These are phyloP conservation scores for Dacryopinax spathularia DNA, from an alignment of 768 basidiomycete genomes.

Conservation along the genomic window DNA sequence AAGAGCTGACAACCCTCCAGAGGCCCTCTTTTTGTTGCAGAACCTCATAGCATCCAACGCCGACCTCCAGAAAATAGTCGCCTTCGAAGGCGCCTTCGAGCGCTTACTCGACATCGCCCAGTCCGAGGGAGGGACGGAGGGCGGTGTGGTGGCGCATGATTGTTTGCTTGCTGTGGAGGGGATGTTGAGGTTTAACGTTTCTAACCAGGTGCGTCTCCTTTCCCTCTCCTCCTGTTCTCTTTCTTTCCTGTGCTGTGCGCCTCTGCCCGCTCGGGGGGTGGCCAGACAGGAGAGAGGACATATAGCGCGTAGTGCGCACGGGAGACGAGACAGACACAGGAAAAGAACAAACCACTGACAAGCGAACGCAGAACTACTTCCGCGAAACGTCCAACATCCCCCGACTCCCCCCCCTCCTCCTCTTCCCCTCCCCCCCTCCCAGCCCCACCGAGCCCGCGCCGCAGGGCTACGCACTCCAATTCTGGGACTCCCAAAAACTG, in stretches of 20 bases:
- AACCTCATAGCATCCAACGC: conserved; percentile 69
- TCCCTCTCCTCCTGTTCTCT: too few relatives aligned
- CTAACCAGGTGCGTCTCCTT: conserved; percentile 60
- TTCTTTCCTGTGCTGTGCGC: not conserved
- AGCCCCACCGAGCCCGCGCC: conserved; percentile 57
- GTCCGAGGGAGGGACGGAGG: conserved; percentile 82
- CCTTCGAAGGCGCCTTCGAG: conserved; percentile 95
- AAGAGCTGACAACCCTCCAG: conserved; percentile 27
- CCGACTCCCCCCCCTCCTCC: conserved; percentile 45
- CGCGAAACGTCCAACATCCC: conserved; percentile 61
- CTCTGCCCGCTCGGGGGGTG: not conserved
- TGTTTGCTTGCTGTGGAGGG: conserved; percentile 75
- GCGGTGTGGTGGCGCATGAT: conserved; percentile 71
- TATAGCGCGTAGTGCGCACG: too few relatives aligned
- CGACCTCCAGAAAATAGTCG: conserved; percentile 91
- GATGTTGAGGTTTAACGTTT: conserved; percentile 82
- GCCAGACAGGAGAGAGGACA: not conserved
- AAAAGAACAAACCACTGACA: conserved; percentile 8
- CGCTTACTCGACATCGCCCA: conserved; percentile 79
- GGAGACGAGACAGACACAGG: too few relatives aligned
- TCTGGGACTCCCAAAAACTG: conserved; percentile 90
- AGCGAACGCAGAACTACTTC: conserved; percentile 69
- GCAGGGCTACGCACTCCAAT: conserved; percentile 87
- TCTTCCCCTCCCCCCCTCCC: conserved; percentile 43
- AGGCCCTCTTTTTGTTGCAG: conserved; percentile 73